A percentile compares a stretch with the other conserved stretches of the same genome.
phyloP scores from a whole-genome alignment of 768 basidiomycete species.

The Collybiopsis confluens region DNA sequence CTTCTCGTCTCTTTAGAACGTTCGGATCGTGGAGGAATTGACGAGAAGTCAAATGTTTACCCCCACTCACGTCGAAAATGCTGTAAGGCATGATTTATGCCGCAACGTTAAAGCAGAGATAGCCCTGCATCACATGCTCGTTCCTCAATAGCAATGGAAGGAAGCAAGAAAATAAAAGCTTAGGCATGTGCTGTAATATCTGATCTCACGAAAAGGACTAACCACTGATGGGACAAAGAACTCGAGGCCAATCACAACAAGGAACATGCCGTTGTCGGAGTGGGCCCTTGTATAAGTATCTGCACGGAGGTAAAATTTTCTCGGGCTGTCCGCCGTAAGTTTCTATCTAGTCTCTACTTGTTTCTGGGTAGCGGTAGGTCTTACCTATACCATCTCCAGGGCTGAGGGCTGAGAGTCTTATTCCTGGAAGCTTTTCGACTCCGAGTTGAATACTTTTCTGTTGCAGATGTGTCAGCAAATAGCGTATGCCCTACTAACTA shows the following conservation, averaged over 20 bases:
- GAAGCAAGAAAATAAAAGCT: not conserved
- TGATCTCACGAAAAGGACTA: conserved; percentile 1
- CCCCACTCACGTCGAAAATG: too few relatives aligned
- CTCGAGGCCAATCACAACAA: not conserved
- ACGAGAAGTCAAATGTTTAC: too few relatives aligned
- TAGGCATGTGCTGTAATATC: not conserved
- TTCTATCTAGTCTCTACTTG: not conserved
- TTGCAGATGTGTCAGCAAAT: conserved; percentile 75
- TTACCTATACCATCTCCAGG: too few relatives aligned
- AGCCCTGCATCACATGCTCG: not conserved
- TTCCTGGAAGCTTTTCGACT: too few relatives aligned
- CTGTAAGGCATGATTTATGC: too few relatives aligned
- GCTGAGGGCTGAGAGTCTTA: too few relatives aligned
- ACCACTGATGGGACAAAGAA: not conserved
- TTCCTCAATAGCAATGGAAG: not conserved
- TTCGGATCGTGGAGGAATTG: too few relatives aligned
- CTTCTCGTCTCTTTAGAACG: too few relatives aligned
- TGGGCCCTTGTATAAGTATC: conserved; percentile 1
- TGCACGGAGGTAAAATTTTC: not conserved
- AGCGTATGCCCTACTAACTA: conserved; percentile 48
- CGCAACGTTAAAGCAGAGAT: not conserved
- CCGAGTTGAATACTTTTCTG: too few relatives aligned
- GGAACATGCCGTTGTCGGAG: not conserved
- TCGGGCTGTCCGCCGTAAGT: not conserved
- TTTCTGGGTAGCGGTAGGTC: too few relatives aligned